Evolutionary conservation across 768 basidiomycete species (phyloP).

Genomic region (Boletus patriciae): DNA sequence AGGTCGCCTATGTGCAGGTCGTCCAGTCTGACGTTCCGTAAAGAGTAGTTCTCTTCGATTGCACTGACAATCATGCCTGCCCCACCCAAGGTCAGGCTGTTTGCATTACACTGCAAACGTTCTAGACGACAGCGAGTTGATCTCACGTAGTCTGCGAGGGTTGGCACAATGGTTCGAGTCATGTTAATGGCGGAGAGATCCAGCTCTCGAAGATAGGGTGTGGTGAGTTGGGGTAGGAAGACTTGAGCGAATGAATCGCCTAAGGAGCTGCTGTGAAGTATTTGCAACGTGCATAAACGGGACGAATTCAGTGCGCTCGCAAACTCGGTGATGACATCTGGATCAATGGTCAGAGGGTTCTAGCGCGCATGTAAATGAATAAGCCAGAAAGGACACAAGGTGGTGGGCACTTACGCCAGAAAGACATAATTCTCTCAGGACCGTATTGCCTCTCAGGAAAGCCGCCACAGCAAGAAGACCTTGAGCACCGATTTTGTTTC

Average conservation of each 20-base stretch:
- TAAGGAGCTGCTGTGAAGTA: conserved; percentile 51
- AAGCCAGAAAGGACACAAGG: neutral
- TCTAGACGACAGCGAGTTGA: conserved; percentile 52
- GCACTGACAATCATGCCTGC: conserved; percentile 47
- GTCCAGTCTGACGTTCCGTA: conserved; percentile 51
- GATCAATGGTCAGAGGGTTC: conserved; percentile 44
- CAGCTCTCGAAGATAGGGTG: conserved; percentile 51
- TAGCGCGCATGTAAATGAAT: conserved; percentile 23
- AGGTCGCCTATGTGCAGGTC: conserved; percentile 39
- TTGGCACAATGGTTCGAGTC: conserved; percentile 41
- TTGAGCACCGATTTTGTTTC: conserved; percentile 53
- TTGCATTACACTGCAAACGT: conserved; percentile 55
- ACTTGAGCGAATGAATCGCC: conserved; percentile 48
- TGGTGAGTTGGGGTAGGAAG: conserved; percentile 52
- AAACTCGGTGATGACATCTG: conserved; percentile 40
- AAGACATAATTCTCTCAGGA: conserved; percentile 51
- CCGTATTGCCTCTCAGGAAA: conserved; percentile 49
- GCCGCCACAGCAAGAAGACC: conserved; percentile 54
- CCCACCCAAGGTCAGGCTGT: conserved; percentile 47
- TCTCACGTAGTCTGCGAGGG: conserved; percentile 49
- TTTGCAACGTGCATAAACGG: conserved; percentile 46
- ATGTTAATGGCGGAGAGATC: conserved; percentile 55
- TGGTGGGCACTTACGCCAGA: conserved; percentile 49
- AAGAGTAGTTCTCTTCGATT: conserved; percentile 47
- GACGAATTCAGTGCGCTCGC: conserved; percentile 55